Evolutionary conservation across 805 yeast species (phyloP), one percentile per base, ranked within the genome.

Genomic region (Metschnikowia shivogae): DNA sequence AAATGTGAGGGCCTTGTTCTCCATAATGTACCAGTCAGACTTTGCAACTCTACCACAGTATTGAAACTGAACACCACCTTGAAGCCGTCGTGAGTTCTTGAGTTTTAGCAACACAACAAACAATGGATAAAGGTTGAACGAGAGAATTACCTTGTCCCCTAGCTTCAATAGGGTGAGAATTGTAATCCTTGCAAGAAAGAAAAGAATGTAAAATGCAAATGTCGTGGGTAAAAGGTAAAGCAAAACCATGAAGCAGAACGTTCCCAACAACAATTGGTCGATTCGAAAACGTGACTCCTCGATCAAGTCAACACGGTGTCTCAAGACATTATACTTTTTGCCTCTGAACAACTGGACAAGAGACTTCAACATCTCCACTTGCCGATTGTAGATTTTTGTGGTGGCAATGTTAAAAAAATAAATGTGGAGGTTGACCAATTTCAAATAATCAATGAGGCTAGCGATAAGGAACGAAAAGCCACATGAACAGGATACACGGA

Each of bases 341-440:
- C 99, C 99, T 45, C 92, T 76, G 56, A 93, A 92, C 35, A 95
- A 69, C 52, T 89, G 83, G 64, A 87, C 86, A 44, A 93, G 70
- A 10, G 97, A 87, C 41, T 71, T 69, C 48, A 93, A 63, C 6
- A 83, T 76, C 32, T 75, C 75, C 17, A 86, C 62, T 56, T 88
- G 96, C 76, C 89, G 82, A 48, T 78, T 76, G 64, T 85, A 92
- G 6, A 93, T 73, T 53, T 85, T 81, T 5, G 96, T 82, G 12
- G 92, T 78, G 6, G 93, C 82, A 54, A 78, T 76, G 58, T 89
- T 89, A 59, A 92, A 88, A 47, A 89, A 74, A 48, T 79, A 80
- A 1, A 89, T 71, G 57, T 89, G 97, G 36, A 87, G 62, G 0
- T 90, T 82, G 13, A 82, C 49, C 1, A 88, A 39, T 2, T 83